phyloP scores from a whole-genome alignment of 345 rosid genomes.

The Dimocarpus longan region DNA sequence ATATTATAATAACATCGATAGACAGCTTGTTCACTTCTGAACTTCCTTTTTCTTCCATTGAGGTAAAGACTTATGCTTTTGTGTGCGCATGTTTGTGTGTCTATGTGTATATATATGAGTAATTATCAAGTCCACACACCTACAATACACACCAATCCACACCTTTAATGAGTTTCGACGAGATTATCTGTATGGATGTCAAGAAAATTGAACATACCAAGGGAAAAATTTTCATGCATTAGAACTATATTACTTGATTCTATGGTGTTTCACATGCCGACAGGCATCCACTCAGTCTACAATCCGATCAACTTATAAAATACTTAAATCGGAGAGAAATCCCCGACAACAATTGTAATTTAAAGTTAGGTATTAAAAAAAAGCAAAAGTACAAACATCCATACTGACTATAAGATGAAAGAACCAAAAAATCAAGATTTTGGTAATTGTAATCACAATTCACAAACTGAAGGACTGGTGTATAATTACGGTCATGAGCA shows the following conservation, averaged over 20 bases:
- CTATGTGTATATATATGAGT: too few relatives aligned
- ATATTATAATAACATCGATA: background rate
- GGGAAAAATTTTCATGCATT: background rate
- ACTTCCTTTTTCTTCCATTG: background rate
- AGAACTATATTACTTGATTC: background rate
- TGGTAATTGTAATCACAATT: background rate
- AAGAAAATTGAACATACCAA: background rate
- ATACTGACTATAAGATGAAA: background rate
- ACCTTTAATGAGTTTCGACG: background rate
- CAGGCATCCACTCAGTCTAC: background rate
- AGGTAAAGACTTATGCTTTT: background rate
- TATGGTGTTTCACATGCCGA: background rate
- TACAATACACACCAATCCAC: background rate
- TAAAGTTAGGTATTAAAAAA: background rate
- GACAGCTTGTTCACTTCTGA: slow-evolving; percentile 1
- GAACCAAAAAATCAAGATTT: background rate
- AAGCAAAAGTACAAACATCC: background rate
- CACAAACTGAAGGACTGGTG: background rate
- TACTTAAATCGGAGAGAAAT: too few relatives aligned
- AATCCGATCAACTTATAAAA: background rate
- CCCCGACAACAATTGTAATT: background rate
- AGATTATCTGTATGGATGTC: background rate
- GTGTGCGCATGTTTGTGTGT: too few relatives aligned
- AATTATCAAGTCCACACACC: too few relatives aligned
- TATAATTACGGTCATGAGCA: background rate